Percentiles rank a stretch among this genome's conserved stretches.
phyloP scores from a whole-genome alignment of 2,329 filamentous ascomycete genomes.

The Colletotrichum liaoningense region DNA sequence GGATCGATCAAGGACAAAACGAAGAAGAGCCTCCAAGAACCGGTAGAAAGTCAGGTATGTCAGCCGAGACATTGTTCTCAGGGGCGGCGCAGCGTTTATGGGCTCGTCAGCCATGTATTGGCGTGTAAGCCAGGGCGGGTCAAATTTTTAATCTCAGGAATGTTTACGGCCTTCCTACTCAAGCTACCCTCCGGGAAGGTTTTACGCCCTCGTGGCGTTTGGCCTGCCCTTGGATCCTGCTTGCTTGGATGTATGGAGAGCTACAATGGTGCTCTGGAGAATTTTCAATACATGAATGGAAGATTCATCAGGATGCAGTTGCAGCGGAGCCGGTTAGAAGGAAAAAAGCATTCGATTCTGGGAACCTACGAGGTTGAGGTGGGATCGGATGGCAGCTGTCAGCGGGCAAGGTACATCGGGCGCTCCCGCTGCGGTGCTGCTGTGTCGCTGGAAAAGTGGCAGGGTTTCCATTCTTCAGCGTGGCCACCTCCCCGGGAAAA shows the following conservation, averaged over 20 bases:
- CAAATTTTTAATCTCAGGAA: background rate
- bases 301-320: background rate
- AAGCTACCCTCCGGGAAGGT: background rate
- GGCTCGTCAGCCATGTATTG: background rate
- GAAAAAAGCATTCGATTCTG: no score
- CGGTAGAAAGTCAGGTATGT: background rate
- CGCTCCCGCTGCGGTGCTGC: background rate
- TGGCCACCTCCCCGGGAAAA: background rate
- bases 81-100: background rate
- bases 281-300: background rate
- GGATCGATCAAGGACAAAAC: background rate
- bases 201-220: background rate
- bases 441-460: background rate
- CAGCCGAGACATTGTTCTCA: background rate
- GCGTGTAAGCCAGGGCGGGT: background rate
- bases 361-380: background rate
- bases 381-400: conserved; percentile 15
- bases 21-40: no score
- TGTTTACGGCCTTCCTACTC: background rate
- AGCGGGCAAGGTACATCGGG: conserved; percentile 3
- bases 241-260: background rate
- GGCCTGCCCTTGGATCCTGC: background rate
- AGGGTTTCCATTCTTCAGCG: conserved; percentile 28
- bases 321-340: no score
- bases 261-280: background rate